Evolutionary conservation across 345 rosid species (phyloP).

Genomic region (Aquilaria sinensis): DNA sequence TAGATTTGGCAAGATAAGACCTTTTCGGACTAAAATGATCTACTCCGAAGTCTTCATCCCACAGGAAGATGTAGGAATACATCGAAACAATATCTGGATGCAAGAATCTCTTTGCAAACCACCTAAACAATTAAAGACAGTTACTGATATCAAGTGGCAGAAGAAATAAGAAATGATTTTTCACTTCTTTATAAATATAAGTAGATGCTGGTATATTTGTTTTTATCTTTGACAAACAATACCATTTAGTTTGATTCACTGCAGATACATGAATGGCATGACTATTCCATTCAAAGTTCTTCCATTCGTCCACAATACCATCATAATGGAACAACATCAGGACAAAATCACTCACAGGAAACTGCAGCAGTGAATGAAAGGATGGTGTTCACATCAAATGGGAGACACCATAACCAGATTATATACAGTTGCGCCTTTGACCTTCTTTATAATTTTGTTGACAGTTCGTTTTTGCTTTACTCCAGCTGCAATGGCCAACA

Average conservation of each 20-base stretch:
- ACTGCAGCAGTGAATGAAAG: conserved; percentile 38
- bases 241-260: conserved; percentile 87
- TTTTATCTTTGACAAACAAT: neutral
- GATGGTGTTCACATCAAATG: neutral
- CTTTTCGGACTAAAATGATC: conserved; percentile 46
- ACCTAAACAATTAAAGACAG: conserved; percentile 31
- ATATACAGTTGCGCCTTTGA: conserved; percentile 3
- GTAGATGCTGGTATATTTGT: no score
- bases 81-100: conserved; percentile 65
- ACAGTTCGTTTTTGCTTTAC: conserved; percentile 52
- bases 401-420: neutral
- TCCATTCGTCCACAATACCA: conserved; percentile 80
- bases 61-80: conserved; percentile 51
- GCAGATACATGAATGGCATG: conserved; percentile 74
- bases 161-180: no score
- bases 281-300: conserved; percentile 48
- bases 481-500: conserved; percentile 54
- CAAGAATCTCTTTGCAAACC: conserved; percentile 83
- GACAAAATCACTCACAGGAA: conserved; percentile 44
- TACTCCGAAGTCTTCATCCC: conserved; percentile 85
- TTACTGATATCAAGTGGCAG: no score
- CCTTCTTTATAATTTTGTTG: conserved; percentile 49
- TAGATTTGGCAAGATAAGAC: conserved; percentile 14
- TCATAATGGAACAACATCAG: conserved; percentile 95
- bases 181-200: no score